A percentile compares a stretch with the other conserved stretches of the same genome.
These are phyloP conservation scores for Noccaea caerulescens DNA, from an alignment of 345 rosid species.

Conservation along the genomic window DNA sequence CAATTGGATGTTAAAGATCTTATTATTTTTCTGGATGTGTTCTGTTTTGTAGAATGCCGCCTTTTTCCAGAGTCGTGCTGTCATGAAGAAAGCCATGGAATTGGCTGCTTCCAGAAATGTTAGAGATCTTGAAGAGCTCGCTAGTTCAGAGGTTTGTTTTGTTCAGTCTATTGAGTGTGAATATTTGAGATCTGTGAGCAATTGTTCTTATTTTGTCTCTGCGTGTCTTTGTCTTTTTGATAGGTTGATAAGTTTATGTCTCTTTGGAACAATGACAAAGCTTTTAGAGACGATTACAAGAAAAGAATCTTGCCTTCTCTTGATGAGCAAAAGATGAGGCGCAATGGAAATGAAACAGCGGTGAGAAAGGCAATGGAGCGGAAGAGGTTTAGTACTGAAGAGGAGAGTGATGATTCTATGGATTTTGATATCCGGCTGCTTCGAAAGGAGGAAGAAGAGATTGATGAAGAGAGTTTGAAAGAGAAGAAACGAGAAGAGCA, in stretches of 20 bases:
- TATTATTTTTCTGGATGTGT: background rate
- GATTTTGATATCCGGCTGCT: constrained; percentile 44
- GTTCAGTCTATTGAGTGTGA: background rate
- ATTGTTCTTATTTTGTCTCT: constrained; percentile 19
- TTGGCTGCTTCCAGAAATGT: constrained; percentile 62
- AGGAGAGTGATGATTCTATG: constrained; percentile 35
- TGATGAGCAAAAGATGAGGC: constrained; percentile 61
- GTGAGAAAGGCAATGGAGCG: constrained; percentile 40
- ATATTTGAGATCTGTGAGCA: constrained; percentile 32
- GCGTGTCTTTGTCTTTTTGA: constrained; percentile 16
- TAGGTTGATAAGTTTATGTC: constrained; percentile 80
- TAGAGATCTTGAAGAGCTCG: constrained; percentile 57
- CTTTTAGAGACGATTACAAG: constrained; percentile 83
- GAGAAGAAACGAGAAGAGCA: constrained; percentile 86
- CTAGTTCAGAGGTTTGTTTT: constrained; percentile 55
- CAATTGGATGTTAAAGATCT: constrained; percentile 1
- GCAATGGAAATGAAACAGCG: constrained; percentile 49
- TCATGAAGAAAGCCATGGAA: constrained; percentile 53
- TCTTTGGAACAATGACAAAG: constrained; percentile 65
- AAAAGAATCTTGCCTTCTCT: constrained; percentile 68
- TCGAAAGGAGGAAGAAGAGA: constrained; percentile 48
- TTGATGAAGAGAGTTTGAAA: constrained; percentile 69
- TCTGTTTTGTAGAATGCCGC: constrained; percentile 55
- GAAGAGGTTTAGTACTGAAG: constrained; percentile 46
- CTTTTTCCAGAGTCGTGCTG: constrained; percentile 51